These are phyloP conservation scores for Lichenothelia convexa DNA, from an alignment of 495 filamentous ascomycete genomes.

Conservation along the genomic window DNA sequence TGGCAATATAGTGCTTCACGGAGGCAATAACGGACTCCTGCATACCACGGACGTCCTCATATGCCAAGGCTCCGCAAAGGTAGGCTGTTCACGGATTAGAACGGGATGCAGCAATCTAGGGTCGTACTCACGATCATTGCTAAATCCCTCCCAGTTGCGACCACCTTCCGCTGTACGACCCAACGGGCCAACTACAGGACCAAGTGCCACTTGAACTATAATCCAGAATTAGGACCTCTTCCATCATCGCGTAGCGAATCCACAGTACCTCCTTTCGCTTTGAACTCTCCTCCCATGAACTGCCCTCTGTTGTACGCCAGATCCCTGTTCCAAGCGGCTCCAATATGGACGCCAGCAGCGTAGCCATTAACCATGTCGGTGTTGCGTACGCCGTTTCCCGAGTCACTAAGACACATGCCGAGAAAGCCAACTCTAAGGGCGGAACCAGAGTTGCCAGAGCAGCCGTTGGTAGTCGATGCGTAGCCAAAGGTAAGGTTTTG, in stretches of 20 bases:
- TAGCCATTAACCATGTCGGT: constrained; percentile 44
- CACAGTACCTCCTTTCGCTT: constrained; percentile 13
- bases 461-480: constrained; percentile 46
- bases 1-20: constrained; percentile 17
- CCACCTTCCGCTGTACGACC: constrained; percentile 33
- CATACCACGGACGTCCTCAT: constrained; percentile 27
- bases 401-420: constrained; percentile 47
- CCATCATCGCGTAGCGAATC: constrained; percentile 31
- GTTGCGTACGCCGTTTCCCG: constrained; percentile 38
- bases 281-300: constrained; percentile 16
- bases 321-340: constrained; percentile 25
- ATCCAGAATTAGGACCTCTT: too few relatives aligned
- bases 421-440: constrained; percentile 37
- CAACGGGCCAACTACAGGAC: constrained; percentile 37
- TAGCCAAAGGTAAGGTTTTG: constrained; percentile 54
- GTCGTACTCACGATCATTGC: too few relatives aligned
- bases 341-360: constrained; percentile 37
- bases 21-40: constrained; percentile 38
- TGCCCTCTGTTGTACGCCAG: constrained; percentile 16
- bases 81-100: constrained; percentile 22
- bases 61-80: constrained; percentile 28
- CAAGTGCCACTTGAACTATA: too few relatives aligned
- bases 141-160: constrained; percentile 41
- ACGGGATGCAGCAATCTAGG: constrained; percentile 18
- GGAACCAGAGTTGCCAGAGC: constrained; percentile 31